Evolutionary conservation across 345 rosid species (phyloP).

Genomic region (Psidium friedrichsthalianum): DNA sequence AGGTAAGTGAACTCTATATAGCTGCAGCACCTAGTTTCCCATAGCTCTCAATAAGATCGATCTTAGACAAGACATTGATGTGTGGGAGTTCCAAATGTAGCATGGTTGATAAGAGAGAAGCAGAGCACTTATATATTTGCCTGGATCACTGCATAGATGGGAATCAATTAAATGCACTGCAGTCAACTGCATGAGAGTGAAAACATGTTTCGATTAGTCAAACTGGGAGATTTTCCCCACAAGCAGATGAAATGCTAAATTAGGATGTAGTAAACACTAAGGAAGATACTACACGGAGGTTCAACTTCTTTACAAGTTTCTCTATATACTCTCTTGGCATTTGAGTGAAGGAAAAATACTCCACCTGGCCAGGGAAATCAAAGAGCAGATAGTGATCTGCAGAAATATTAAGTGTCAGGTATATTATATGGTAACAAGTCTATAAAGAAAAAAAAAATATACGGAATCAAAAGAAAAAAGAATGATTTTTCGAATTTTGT

Average conservation of each 20-base stretch:
- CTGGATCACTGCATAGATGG: constrained; percentile 79
- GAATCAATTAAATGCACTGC: constrained; percentile 84
- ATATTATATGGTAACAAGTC: neutral
- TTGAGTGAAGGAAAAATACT: constrained; percentile 69
- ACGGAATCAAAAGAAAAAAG: too few relatives aligned
- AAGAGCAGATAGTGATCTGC: constrained; percentile 94
- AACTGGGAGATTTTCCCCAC: neutral
- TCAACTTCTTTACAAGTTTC: constrained; percentile 63
- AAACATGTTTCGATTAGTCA: neutral
- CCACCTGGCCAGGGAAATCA: constrained; percentile 98
- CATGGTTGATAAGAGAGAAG: constrained; percentile 84
- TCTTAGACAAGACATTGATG: constrained; percentile 83
- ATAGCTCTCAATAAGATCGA: constrained; percentile 78
- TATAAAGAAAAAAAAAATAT: neutral
- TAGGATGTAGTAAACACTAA: neutral
- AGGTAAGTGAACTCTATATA: neutral
- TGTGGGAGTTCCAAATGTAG: constrained; percentile 93
- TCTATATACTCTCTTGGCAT: constrained; percentile 61
- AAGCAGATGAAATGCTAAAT: neutral
- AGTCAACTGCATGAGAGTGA: constrained; percentile 50
- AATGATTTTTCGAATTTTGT: too few relatives aligned
- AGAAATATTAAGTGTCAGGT: constrained; percentile 6
- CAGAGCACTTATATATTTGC: constrained; percentile 76
- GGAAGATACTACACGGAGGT: constrained; percentile 49
- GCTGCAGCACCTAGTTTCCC: constrained; percentile 64